Base-by-base conservation (phyloP, 441 rosid species). In the Euphorbia neoarborescens region DNA sequence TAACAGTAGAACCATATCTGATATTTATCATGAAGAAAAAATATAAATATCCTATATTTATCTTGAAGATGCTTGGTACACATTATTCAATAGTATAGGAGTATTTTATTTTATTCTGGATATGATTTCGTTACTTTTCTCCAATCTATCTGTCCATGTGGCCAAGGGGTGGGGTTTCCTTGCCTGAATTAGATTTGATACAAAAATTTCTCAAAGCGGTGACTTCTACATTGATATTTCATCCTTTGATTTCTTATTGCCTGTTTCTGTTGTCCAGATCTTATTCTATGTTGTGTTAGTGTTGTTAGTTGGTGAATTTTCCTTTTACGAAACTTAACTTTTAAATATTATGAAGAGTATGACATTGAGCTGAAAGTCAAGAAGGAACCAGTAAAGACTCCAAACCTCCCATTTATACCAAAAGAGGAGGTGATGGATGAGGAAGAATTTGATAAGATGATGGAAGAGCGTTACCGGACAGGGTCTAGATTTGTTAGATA, bases 401-500 rank as follows among this genome's bases (percentile, higher is more conserved):
- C 71, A 14, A 80, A 68, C 65, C 66, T 82, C 57, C 81, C 92
- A 0, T 78, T 90, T 62, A 67, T 84, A 24, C 98, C 96, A 6
- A 94, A 91, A 72, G 92, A 91, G 80, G 98, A 93, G 77, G 88
- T 81, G 69, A 77, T 86, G 13, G 78, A 85, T 42, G 97, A 88
- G 81, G 97, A 85, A 65, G 97, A 90, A 59, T 90, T 84, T 73
- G 96, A 90, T 78, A 89, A 77, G 74, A 84, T 94, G 70, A 87
- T 91, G 96, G 97, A 94, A 76, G 96, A 89, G 62, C 85, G 90
- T 32, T 91, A 83, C 80, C 87, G 77, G 64, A 76, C 78, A 42
- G 85, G 83, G 73, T 78, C 92, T 48, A 74, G 76, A 19, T 87
- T 84, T 77, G 73, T 79, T 37, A 79, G 75, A 56, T 84, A 73